These are phyloP conservation scores for Protea cynaroides DNA, from an alignment of 164 flowering plant genomes.

Conservation along the genomic window DNA sequence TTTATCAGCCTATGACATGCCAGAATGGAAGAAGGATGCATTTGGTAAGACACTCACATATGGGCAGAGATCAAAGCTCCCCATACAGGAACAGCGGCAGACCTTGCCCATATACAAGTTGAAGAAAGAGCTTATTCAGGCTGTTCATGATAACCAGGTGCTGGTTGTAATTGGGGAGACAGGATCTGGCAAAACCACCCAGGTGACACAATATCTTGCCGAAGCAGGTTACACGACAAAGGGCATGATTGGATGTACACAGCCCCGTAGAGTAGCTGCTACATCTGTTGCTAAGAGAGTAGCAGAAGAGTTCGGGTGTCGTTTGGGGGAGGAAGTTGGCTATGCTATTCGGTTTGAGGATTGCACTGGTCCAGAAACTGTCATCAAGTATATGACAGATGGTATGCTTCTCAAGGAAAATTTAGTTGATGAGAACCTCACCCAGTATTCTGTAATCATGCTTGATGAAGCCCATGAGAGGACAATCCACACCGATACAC, in stretches of 20 bases:
- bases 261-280: slow-evolving; percentile 97
- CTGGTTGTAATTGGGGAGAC: slow-evolving; percentile 93
- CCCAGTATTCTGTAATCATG: slow-evolving; percentile 91
- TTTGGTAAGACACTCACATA: slow-evolving; percentile 81
- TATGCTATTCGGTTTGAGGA: slow-evolving; percentile 95
- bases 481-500: slow-evolving; percentile 86
- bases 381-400: slow-evolving; percentile 96
- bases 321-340: slow-evolving; percentile 94
- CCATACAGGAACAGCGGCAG: slow-evolving; percentile 92
- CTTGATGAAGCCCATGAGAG: slow-evolving; percentile 98
- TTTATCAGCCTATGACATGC: slow-evolving; percentile 90
- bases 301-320: slow-evolving; percentile 95
- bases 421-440: slow-evolving; percentile 72
- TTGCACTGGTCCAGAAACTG: slow-evolving; percentile 98
- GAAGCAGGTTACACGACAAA: slow-evolving; percentile 89
- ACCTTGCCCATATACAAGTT: slow-evolving; percentile 82
- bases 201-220: slow-evolving; percentile 90
- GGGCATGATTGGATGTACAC: slow-evolving; percentile 96
- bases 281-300: slow-evolving; percentile 98
- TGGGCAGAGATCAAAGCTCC: slow-evolving; percentile 94
- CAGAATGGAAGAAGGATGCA: slow-evolving; percentile 98
- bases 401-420: slow-evolving; percentile 96
- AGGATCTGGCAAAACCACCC: slow-evolving; percentile 95
- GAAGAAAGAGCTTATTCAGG: slow-evolving; percentile 86
- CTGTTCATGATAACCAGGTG: slow-evolving; percentile 90